Evolutionary conservation across 306 rosid genomes (phyloP), one percentile per base, ranked within the genome.

Genomic region (Vicia sativa): DNA sequence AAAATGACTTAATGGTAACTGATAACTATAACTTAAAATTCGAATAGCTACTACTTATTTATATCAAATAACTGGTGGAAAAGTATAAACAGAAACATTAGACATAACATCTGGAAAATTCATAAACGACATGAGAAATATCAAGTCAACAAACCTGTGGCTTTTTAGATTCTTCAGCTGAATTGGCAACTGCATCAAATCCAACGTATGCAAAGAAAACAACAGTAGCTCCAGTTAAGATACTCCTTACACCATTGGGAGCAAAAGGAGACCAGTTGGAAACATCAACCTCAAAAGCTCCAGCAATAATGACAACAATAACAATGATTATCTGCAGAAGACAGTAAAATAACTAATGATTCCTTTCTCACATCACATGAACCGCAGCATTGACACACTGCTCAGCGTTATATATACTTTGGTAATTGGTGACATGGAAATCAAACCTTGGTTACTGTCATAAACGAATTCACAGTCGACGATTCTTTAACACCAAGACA

Each of bases 131-230:
- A 9, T 26, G 41, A 66, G 74, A 62, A 78, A 54, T 73, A 13
- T 67, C 50, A 65, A 71, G 23, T 49, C 55, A 44, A 70, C 42
- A 52, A 71, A 90, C 97, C 97, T 91, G 96, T 0, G 97, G 99
- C 70, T 81, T 85, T 82, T 85, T 95, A 70, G 99, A 82, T 82
- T 95, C 99, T 84, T 95, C 99, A 6, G 99, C 99, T 74, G 99
- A 95, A 85, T 95, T 95, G 34, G 99, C 99, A 85, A 95, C 97
- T 15, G 99, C 99, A 78, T 95, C 99, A 80, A 95, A 95, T 50
- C 99, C 99, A 79, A 95, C 96, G 73, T 93, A 93, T 34, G 99
- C 96, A 80, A 93, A 93, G 76, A 93, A 93, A 37, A 93, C 99
- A 54, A 90, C 92, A 5, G 99, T 95, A 35, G 99, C 99, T 77